Evolutionary conservation across 2,329 filamentous ascomycete species (phyloP).

Genomic region (Ambrosiella xylebori): DNA sequence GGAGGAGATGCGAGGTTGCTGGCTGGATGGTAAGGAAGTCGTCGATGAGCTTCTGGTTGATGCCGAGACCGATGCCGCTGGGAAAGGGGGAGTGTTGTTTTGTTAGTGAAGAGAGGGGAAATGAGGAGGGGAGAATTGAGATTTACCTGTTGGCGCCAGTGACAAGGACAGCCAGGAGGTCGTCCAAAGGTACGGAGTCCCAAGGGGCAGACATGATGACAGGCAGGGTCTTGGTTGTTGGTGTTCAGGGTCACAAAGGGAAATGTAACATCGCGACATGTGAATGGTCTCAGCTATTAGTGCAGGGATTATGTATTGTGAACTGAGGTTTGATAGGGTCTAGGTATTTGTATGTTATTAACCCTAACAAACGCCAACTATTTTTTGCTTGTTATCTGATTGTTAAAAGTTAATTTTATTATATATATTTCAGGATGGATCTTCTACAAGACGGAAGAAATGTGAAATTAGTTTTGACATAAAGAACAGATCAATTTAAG

Average conservation of each 20-base stretch:
- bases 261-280: background rate
- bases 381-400: no score
- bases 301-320: background rate
- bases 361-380: background rate
- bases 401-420: no score
- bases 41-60: slow-evolving; percentile 71
- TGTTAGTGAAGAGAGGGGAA: background rate
- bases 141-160: slow-evolving; percentile 12
- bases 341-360: background rate
- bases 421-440: no score
- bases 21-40: slow-evolving; percentile 63
- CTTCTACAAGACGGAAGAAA: no score
- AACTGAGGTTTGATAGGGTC: background rate
- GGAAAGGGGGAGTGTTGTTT: background rate
- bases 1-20: slow-evolving; percentile 49
- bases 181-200: slow-evolving; percentile 4
- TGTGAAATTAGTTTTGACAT: no score
- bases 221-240: background rate
- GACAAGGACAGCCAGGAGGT: slow-evolving; percentile 10
- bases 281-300: background rate
- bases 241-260: background rate
- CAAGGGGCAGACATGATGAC: slow-evolving; percentile 7
- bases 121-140: background rate
- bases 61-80: slow-evolving; percentile 76
- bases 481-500: no score